Conservation (phyloP, 768 basidiomycete genomes). For the Mycena albidolilacea region DNA sequence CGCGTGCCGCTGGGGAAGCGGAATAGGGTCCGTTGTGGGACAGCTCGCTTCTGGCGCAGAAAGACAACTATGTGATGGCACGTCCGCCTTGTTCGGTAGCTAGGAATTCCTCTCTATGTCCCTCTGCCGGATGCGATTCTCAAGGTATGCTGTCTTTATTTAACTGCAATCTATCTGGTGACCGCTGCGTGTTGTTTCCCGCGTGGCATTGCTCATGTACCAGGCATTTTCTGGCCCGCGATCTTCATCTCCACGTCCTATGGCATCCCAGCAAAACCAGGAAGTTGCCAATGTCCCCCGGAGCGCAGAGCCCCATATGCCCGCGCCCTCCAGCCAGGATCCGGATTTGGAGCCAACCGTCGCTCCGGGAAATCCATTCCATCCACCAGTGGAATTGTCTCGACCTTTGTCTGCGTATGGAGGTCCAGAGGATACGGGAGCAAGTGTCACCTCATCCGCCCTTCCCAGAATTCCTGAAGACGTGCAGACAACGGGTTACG, state of each 20-base stretch:
- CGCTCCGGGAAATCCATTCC: background rate
- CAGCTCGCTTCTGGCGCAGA: background rate
- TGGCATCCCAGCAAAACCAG: conserved; percentile 1
- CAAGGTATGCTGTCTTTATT: background rate
- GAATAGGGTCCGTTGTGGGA: background rate
- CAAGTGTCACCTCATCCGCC: background rate
- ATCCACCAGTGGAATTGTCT: background rate
- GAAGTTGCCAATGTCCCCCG: background rate
- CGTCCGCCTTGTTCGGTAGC: too few species aligned
- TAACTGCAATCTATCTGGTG: background rate
- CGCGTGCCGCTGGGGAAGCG: too few species aligned
- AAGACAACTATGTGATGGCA: background rate
- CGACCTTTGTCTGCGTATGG: conserved; percentile 4
- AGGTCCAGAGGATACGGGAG: background rate
- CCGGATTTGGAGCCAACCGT: background rate
- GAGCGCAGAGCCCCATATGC: background rate
- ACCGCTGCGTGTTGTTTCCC: background rate
- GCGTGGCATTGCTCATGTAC: conserved; percentile 8
- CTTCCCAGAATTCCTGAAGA: conserved; percentile 17
- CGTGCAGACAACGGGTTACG: background rate
- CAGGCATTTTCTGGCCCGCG: background rate
- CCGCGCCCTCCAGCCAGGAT: background rate
- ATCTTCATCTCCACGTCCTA: background rate
- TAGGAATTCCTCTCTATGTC: background rate
- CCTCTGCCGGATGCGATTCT: background rate